phyloP scores from a whole-genome alignment of 345 rosid species.

The Triadica sebifera region DNA sequence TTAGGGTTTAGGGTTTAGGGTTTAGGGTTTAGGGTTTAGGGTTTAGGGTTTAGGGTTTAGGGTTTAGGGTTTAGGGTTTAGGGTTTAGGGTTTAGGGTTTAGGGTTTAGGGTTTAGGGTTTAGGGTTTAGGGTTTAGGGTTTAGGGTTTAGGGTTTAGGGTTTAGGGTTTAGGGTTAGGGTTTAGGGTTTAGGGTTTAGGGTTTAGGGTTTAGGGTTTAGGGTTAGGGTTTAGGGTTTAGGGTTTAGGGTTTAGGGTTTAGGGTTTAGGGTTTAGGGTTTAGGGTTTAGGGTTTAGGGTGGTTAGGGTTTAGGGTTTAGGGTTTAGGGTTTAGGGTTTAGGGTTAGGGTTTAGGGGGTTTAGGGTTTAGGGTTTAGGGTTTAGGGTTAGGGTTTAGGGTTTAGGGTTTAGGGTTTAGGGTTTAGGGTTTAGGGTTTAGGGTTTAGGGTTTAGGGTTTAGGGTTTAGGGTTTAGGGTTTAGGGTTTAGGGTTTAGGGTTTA shows the following conservation, averaged over 20 bases:
- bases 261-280: conserved; percentile 27
- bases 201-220: background rate
- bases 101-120: conserved; percentile 27
- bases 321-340: conserved; percentile 14
- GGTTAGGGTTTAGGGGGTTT: conserved; percentile 10
- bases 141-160: conserved; percentile 29
- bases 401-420: conserved; percentile 30
- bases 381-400: conserved; percentile 22
- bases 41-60: conserved; percentile 26
- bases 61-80: conserved; percentile 30
- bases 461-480: conserved; percentile 24
- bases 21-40: conserved; percentile 12
- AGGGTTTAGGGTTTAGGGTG: conserved; percentile 20
- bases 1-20: conserved; percentile 13
- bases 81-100: conserved; percentile 28
- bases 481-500: conserved; percentile 26
- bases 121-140: conserved; percentile 16
- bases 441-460: conserved; percentile 30
- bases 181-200: conserved; percentile 7
- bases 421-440: conserved; percentile 36
- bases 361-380: conserved; percentile 22
- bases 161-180: conserved; percentile 18
- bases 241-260: conserved; percentile 28
- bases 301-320: too few species aligned
- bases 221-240: conserved; percentile 6